Base-by-base conservation (phyloP, 2,329 filamentous ascomycete genomes). In the Septoria petroselini region DNA sequence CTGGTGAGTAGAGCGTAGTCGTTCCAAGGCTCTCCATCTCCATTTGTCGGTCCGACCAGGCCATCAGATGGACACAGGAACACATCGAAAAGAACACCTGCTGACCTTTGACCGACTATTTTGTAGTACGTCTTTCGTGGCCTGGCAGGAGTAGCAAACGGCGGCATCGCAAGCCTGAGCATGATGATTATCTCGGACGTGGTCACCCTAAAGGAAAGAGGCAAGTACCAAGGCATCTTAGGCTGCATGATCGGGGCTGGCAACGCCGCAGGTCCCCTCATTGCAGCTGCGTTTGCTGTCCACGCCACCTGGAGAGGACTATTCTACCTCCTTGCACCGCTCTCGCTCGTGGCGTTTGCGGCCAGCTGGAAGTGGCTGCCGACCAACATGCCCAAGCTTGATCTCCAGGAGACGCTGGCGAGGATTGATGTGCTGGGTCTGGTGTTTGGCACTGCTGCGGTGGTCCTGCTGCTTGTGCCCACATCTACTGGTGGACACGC, bases 111-210 rank as follows among this genome's bases (percentile, higher is more conserved):
- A n/a, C n/a, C n/a, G n/a, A n/a, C n/a, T n/a, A n/a, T n/a, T n/a
- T n/a, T n/a, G n/a, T n/a, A n/a, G n/a, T 84, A 83, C 65, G 71
- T 78, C 15, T 84, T 83, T 60, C 73, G 82, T 29, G 82, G 73
- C 3, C 59, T 83, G 15, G 76, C 81, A 7, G 82, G 82, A 45
- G 70, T 85, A n/a, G 81, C 79, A 7, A 77, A 76, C 35, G 82
- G 82, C 1, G 82, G 82, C 7, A 76, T 85, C 40, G 76, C 73
- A 21, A 79, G 77, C 17, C 64, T 83, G 38, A 70, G 75, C 3
- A 82, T 82, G 76, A 82, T 84, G 58, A 81, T 83, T 43, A 75
- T 83, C 1, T 78, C 74, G 5, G 81, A 84, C 61, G 69, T 83
- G 5, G 78, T 82, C 0, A 79, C 78, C 0, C 68, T 83, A 3